Percentiles rank a stretch among this genome's conserved stretches.
phyloP scores from a whole-genome alignment of 1,139 yeast genomes.

The Geotrichum histeridarum region DNA sequence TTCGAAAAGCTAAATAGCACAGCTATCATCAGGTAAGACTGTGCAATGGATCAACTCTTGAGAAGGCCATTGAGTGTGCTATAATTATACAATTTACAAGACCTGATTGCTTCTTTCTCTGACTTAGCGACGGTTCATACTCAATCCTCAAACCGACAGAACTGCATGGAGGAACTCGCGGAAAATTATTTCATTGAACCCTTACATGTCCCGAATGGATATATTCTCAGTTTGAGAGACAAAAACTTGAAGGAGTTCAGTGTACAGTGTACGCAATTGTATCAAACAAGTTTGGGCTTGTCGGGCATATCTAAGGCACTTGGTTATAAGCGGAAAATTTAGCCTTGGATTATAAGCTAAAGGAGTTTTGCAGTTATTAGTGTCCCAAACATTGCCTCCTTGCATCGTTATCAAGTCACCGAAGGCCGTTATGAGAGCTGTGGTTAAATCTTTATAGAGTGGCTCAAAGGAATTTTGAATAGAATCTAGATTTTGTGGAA shows the following conservation, averaged over 20 bases:
- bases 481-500: constrained; percentile 9
- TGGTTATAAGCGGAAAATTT: neutral
- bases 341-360: neutral
- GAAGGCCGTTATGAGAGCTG: neutral
- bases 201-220: too few species aligned
- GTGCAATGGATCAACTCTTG: too few species aligned
- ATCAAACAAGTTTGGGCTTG: constrained; percentile 10
- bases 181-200: too few species aligned
- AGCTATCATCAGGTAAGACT: too few species aligned
- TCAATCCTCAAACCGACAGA: too few species aligned
- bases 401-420: neutral
- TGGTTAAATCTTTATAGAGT: constrained; percentile 3
- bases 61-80: too few species aligned
- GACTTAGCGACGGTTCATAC: too few species aligned
- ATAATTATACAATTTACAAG: too few species aligned
- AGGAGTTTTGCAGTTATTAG: neutral
- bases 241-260: constrained; percentile 16
- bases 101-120: too few species aligned
- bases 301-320: neutral
- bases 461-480: constrained; percentile 10
- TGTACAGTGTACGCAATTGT: constrained; percentile 14
- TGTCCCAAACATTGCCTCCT: neutral
- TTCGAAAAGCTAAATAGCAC: too few species aligned
- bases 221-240: constrained; percentile 6
- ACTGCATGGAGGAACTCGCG: too few species aligned